phyloP scores from a whole-genome alignment of 148 eudicot species.

The Amaranthus hypochondriacus region DNA sequence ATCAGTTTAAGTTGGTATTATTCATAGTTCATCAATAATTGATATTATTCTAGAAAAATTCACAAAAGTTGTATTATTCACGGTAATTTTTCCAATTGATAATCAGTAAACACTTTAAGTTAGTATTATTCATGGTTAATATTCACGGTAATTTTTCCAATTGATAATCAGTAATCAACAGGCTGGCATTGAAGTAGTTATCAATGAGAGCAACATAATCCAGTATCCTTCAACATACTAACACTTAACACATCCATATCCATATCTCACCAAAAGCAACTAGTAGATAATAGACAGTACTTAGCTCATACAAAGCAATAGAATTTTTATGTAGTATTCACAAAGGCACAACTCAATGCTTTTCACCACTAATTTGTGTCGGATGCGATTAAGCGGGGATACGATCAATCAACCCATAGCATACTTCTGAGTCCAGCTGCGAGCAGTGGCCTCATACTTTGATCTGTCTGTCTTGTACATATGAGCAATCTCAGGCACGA shows the following conservation, averaged over 20 bases:
- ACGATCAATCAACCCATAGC: constrained; percentile 35
- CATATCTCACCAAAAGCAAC: constrained; percentile 8
- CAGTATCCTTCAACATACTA: background rate
- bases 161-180: background rate
- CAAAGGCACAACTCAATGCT: constrained; percentile 17
- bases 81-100: too few relatives aligned
- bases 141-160: too few relatives aligned
- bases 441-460: constrained; percentile 41
- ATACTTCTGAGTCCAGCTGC: constrained; percentile 36
- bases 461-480: constrained; percentile 45
- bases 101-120: background rate
- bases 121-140: too few relatives aligned
- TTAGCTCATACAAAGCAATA: constrained; percentile 11
- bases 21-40: too few relatives aligned
- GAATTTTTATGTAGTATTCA: constrained; percentile 25
- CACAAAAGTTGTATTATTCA: too few relatives aligned
- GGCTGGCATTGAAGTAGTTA: background rate
- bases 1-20: too few relatives aligned
- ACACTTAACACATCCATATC: constrained; percentile 15
- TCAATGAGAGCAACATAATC: constrained; percentile 2
- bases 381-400: constrained; percentile 9
- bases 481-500: constrained; percentile 49
- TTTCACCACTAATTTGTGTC: constrained; percentile 1
- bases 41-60: too few relatives aligned
- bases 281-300: background rate